These are phyloP conservation scores for Talinum fruticosum DNA, from an alignment of 148 eudicot genomes.

Conservation along the genomic window DNA sequence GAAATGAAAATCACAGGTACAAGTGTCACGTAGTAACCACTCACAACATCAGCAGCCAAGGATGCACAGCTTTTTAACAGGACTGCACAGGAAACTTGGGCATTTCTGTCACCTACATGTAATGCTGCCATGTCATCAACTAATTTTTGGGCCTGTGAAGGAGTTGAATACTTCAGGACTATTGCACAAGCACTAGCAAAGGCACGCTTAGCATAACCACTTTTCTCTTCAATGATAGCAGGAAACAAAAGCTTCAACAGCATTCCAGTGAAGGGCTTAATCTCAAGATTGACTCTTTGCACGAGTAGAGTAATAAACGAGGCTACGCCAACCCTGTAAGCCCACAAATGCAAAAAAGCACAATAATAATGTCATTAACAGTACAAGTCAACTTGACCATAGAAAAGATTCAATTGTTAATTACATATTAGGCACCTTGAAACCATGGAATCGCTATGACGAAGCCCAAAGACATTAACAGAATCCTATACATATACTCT, in stretches of 20 bases:
- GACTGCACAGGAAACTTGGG: conserved; percentile 81
- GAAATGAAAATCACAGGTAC: conserved; percentile 80
- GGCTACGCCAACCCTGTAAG: conserved; percentile 90
- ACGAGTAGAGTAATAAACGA: conserved; percentile 78
- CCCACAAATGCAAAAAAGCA: conserved; percentile 13
- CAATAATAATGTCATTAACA: conserved; percentile 3
- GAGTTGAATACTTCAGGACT: conserved; percentile 71
- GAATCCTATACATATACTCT: background rate
- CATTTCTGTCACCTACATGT: conserved; percentile 83
- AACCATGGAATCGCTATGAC: background rate
- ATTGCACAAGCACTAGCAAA: conserved; percentile 93
- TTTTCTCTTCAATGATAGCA: conserved; percentile 74
- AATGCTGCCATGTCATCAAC: conserved; percentile 76
- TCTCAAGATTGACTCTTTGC: conserved; percentile 78
- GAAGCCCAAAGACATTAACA: conserved; percentile 6
- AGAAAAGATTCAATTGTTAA: background rate
- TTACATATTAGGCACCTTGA: background rate
- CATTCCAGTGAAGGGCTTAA: conserved; percentile 67
- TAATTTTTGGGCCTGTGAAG: conserved; percentile 65
- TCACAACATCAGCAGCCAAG: conserved; percentile 65
- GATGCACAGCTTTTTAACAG: conserved; percentile 80
- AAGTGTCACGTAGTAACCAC: conserved; percentile 67
- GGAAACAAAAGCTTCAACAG: conserved; percentile 75
- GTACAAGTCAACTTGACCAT: background rate
- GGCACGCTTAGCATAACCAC: conserved; percentile 80